Evolutionary conservation across 106 monocot genomes (phyloP).

Genomic region (Xerophyta viscosa): DNA sequence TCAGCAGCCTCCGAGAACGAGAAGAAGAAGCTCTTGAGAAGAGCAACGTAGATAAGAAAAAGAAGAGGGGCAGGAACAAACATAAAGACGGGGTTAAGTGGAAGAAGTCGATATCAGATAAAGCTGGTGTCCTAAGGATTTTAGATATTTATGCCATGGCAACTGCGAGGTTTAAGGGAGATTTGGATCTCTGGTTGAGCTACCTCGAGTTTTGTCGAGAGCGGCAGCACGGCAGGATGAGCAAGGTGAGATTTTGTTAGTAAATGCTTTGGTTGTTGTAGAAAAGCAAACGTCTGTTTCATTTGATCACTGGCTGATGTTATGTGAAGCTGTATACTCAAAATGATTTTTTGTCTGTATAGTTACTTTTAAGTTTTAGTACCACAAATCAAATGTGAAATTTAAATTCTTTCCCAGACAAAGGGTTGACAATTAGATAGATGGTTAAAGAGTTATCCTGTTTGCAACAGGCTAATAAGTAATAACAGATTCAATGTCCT

Average conservation of each 20-base stretch:
- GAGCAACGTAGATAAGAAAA: conserved; percentile 8
- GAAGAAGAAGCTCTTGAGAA: conserved; percentile 3
- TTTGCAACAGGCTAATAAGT: no score
- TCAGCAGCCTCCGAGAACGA: conserved; percentile 22
- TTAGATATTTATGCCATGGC: conserved; percentile 55
- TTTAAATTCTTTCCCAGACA: no score
- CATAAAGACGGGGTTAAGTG: conserved; percentile 41
- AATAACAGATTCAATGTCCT: no score
- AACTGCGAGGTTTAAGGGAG: conserved; percentile 46
- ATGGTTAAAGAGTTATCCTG: no score
- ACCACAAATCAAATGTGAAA: no score
- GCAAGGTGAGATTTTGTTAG: conserved; percentile 32
- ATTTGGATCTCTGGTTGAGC: conserved; percentile 76
- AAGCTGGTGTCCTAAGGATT: conserved; percentile 53
- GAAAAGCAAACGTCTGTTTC: no score
- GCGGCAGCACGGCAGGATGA: conserved; percentile 65
- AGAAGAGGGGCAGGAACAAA: conserved; percentile 8
- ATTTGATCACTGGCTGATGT: no score
- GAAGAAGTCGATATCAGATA: conserved; percentile 73
- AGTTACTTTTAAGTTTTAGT: no score
- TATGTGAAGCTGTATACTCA: no score
- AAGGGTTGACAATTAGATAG: no score
- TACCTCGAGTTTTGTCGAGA: conserved; percentile 80
- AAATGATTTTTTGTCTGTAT: no score
- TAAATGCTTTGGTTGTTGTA: neutral